A percentile compares a stretch with the other conserved stretches of the same genome.
Conservation (phyloP, 1,139 yeast genomes). For the Magnusiomyces suaveolens region DNA sequence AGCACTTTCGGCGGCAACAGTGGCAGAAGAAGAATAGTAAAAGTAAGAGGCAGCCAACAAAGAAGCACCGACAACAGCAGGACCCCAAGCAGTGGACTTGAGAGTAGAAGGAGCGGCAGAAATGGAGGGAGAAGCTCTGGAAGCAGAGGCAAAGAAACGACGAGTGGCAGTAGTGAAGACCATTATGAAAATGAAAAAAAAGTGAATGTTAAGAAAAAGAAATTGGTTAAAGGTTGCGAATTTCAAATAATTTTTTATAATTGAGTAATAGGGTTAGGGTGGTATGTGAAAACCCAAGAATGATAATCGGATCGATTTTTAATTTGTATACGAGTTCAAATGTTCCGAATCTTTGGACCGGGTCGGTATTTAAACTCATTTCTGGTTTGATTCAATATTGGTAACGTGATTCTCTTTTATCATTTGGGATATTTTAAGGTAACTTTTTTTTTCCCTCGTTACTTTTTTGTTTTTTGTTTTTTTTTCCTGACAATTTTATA, state of each 20-base stretch:
- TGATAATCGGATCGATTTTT: too few relatives aligned
- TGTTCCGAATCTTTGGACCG: too few relatives aligned
- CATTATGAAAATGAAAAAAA: slow-evolving; percentile 3
- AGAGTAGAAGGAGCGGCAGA: slow-evolving; percentile 7
- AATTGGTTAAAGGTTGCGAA: neutral
- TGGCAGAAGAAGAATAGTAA: slow-evolving; percentile 8
- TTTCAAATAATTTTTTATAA: too few relatives aligned
- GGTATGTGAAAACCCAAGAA: too few relatives aligned
- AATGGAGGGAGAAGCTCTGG: neutral
- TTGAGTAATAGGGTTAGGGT: neutral
- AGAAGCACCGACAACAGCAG: slow-evolving; percentile 8
- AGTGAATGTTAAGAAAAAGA: neutral
- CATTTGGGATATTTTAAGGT: too few relatives aligned
- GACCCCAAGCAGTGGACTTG: slow-evolving; percentile 8
- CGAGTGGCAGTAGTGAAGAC: slow-evolving; percentile 7
- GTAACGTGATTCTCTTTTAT: too few relatives aligned
- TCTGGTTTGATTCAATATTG: too few relatives aligned
- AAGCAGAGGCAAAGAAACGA: slow-evolving; percentile 3
- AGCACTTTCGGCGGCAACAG: slow-evolving; percentile 10
- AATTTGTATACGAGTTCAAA: too few relatives aligned
- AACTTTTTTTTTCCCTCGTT: too few relatives aligned
- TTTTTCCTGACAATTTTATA: too few relatives aligned
- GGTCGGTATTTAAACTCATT: too few relatives aligned
- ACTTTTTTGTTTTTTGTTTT: too few relatives aligned
- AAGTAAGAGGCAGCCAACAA: slow-evolving; percentile 6